phyloP scores from a whole-genome alignment of 2,329 filamentous ascomycete species.

The Purpureocillium takamizusanense region DNA sequence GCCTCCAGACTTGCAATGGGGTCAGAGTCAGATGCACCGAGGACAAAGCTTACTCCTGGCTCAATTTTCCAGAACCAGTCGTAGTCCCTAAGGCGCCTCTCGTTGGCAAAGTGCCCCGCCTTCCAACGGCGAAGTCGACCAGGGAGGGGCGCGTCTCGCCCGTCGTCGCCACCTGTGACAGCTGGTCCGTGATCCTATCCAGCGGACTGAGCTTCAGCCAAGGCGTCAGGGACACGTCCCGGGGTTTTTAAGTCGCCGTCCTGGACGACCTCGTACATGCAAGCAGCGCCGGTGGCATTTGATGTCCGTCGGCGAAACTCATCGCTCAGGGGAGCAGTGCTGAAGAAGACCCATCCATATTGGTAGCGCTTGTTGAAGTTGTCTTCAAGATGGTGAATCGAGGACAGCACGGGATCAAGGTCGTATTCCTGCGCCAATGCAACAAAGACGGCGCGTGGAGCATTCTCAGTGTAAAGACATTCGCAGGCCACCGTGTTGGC shows the following conservation, averaged over 20 bases:
- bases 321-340: conserved; percentile 67
- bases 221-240: no score
- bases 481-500: conserved; percentile 10
- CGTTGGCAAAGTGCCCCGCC: conserved; percentile 71
- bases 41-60: conserved; percentile 39
- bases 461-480: conserved; percentile 8
- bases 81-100: conserved; percentile 56
- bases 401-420: conserved; percentile 18
- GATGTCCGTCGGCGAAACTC: conserved; percentile 64
- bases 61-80: conserved; percentile 55
- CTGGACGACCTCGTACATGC: conserved; percentile 64
- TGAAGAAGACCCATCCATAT: conserved; percentile 87
- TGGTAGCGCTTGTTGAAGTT: conserved; percentile 72
- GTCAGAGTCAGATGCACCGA: neutral
- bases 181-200: neutral
- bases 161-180: conserved; percentile 16
- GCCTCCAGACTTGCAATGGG: neutral
- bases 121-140: conserved; percentile 77
- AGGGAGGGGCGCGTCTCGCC: conserved; percentile 51
- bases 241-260: conserved; percentile 58
- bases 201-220: no score
- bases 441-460: conserved; percentile 21
- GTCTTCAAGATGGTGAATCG: conserved; percentile 45
- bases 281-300: conserved; percentile 61
- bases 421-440: conserved; percentile 21